phyloP scores from a whole-genome alignment of 805 yeast species.

The Suhomyces faveliae region DNA sequence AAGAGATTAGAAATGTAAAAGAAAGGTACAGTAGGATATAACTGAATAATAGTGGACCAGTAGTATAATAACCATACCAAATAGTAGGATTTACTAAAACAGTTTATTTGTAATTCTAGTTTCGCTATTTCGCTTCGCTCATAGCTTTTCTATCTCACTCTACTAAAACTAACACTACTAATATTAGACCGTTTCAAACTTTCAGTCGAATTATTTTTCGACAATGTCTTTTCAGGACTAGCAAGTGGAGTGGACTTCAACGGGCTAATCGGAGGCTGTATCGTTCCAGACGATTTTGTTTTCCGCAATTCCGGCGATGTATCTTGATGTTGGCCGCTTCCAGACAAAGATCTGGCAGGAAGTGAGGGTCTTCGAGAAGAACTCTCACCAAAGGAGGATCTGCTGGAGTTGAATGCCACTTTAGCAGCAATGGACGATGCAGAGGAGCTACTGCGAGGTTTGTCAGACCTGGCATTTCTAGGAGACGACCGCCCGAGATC shows the following conservation, averaged over 20 bases:
- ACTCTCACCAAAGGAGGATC: conserved; percentile 17
- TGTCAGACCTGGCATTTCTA: not conserved
- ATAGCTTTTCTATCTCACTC: conserved; percentile 22
- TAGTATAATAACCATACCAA: no score
- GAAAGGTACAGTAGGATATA: no score
- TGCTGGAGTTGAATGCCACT: conserved; percentile 23
- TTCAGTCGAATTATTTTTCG: conserved; percentile 6
- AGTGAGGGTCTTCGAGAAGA: conserved; percentile 14
- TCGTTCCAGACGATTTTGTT: conserved; percentile 18
- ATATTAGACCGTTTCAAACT: conserved; percentile 14
- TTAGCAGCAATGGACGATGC: conserved; percentile 28
- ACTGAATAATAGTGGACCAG: no score
- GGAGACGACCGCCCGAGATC: not conserved
- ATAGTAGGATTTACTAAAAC: no score
- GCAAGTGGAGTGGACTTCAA: not conserved
- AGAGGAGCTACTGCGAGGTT: conserved; percentile 9
- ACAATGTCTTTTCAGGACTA: not conserved
- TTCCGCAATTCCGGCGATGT: conserved; percentile 16
- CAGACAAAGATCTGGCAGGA: conserved; percentile 9
- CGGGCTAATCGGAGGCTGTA: not conserved
- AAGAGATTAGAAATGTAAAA: no score
- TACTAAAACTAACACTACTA: conserved; percentile 24
- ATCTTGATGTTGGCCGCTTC: conserved; percentile 1
- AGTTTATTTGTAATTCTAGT: no score
- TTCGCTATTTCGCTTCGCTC: no score